These are phyloP conservation scores for Hypomyces perniciosus DNA, from an alignment of 2,329 filamentous ascomycete genomes.

Conservation along the genomic window DNA sequence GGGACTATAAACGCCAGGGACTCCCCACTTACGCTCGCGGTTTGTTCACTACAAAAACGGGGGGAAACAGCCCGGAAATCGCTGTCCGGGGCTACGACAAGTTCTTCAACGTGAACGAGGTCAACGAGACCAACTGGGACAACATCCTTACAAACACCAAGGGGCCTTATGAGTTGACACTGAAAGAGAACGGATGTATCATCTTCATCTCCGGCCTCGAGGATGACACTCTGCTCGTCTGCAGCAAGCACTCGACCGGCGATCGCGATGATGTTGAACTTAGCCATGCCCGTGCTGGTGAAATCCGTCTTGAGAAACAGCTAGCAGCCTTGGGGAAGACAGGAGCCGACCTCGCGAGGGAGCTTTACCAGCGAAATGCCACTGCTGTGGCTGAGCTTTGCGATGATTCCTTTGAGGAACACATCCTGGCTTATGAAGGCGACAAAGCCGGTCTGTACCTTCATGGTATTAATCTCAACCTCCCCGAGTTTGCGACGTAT, in stretches of 20 bases:
- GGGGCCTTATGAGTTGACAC: constrained; percentile 88
- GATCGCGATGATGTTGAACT: constrained; percentile 61
- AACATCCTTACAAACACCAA: constrained; percentile 69
- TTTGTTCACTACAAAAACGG: constrained; percentile 76
- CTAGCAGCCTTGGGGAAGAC: constrained; percentile 71
- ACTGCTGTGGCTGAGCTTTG: constrained; percentile 95
- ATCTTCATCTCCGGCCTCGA: constrained; percentile 93
- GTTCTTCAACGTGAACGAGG: constrained; percentile 92
- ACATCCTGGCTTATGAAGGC: constrained; percentile 82
- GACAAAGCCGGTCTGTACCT: constrained; percentile 86
- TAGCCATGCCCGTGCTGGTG: constrained; percentile 81
- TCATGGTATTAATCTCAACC: constrained; percentile 91
- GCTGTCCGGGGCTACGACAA: constrained; percentile 92
- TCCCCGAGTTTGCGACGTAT: constrained; percentile 88
- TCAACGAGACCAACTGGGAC: constrained; percentile 73
- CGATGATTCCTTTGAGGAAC: constrained; percentile 94
- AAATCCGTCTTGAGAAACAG: constrained; percentile 75
- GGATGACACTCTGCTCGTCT: constrained; percentile 86
- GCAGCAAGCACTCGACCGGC: constrained; percentile 97
- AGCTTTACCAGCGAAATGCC: constrained; percentile 73
- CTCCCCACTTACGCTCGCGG: constrained; percentile 91
- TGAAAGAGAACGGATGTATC: constrained; percentile 99
- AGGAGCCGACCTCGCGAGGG: constrained; percentile 68
- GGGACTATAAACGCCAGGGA: constrained; percentile 85
- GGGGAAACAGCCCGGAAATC: constrained; percentile 66